These are phyloP conservation scores for Arabis alpina DNA, from an alignment of 345 rosid genomes.

Conservation along the genomic window DNA sequence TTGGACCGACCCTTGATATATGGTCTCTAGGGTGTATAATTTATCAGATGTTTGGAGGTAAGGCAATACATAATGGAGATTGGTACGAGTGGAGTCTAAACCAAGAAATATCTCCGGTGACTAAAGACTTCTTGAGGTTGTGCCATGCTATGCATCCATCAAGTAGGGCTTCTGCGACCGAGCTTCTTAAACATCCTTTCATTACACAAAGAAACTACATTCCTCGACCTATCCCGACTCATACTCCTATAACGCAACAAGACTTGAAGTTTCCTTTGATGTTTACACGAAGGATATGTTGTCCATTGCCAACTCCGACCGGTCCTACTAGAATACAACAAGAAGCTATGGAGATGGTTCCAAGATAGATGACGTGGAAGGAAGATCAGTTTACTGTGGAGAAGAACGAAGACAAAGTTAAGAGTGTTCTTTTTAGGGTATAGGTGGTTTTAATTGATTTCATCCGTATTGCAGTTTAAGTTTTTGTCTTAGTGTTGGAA, in stretches of 20 bases:
- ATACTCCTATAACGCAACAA: neutral
- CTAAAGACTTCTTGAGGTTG: constrained; percentile 12
- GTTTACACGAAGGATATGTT: neutral
- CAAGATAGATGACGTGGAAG: neutral
- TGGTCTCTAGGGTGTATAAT: constrained; percentile 35
- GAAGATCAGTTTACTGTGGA: neutral
- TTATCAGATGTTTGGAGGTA: constrained; percentile 31
- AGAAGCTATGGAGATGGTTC: neutral
- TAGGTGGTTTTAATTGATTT: too few species aligned
- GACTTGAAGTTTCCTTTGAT: neutral
- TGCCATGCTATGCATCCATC: constrained; percentile 2
- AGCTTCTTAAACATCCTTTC: constrained; percentile 30
- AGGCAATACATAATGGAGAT: neutral
- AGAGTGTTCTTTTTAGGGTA: too few species aligned
- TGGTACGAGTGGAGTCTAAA: neutral
- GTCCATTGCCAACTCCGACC: constrained; percentile 20
- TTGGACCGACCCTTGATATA: neutral
- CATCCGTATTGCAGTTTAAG: too few species aligned
- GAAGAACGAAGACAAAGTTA: neutral
- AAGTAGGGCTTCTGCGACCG: neutral
- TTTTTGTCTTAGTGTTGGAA: too few species aligned
- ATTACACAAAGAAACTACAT: neutral
- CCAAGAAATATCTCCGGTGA: neutral
- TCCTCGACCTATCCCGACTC: neutral
- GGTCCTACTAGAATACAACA: constrained; percentile 5